Conservation (phyloP, 768 basidiomycete genomes). For the Termitomyces sp. region DNA sequence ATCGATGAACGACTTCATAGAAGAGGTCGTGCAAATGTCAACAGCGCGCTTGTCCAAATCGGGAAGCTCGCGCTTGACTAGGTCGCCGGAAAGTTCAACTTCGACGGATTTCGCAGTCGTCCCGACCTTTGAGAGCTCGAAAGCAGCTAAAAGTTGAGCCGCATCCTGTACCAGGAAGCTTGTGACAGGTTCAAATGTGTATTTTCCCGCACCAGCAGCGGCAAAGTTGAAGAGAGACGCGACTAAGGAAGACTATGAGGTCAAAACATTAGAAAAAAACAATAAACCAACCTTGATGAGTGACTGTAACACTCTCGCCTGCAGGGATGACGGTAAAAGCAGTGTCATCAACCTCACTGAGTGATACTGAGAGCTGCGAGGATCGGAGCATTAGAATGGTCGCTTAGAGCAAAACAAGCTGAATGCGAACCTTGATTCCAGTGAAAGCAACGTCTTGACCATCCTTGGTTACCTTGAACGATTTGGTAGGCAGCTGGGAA, state of each 20-base stretch:
- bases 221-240: conserved; percentile 38
- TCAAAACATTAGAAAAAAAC: neutral
- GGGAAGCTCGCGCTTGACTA: conserved; percentile 25
- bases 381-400: neutral
- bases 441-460: conserved; percentile 33
- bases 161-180: conserved; percentile 29
- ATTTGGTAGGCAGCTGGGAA: conserved; percentile 34
- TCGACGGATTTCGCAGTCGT: conserved; percentile 21
- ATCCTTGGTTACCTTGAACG: conserved; percentile 37
- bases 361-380: conserved; percentile 29
- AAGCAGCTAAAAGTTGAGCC: conserved; percentile 10
- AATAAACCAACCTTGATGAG: conserved; percentile 28
- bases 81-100: conserved; percentile 30
- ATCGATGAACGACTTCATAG: conserved; percentile 32
- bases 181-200: conserved; percentile 32
- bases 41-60: conserved; percentile 30
- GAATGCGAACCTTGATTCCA: conserved; percentile 31
- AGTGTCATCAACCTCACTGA: conserved; percentile 31
- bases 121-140: conserved; percentile 19
- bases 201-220: conserved; percentile 31
- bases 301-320: conserved; percentile 32
- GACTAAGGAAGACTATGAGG: conserved; percentile 18
- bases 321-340: conserved; percentile 34
- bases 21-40: conserved; percentile 30
- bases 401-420: neutral